Evolutionary conservation across 768 basidiomycete species (phyloP).

Genomic region (Russula vinacea): DNA sequence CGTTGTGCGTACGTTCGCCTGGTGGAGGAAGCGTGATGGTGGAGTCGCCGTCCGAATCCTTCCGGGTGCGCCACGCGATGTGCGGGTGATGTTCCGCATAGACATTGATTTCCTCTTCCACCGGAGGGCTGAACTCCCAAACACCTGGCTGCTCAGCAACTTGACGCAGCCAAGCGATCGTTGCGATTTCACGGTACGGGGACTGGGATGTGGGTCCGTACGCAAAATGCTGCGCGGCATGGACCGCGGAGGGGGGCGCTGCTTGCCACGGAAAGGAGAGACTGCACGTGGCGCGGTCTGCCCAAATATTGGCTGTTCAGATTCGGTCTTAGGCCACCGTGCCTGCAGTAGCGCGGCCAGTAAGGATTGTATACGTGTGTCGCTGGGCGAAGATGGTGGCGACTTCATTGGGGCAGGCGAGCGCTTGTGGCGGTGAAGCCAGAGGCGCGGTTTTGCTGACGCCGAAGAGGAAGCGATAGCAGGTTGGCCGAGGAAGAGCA

Average conservation of each 20-base stretch:
- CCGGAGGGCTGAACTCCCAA: conserved; percentile 21
- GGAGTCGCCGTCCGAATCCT: conserved; percentile 26
- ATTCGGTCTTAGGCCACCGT: conserved; percentile 29
- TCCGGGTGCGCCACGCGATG: conserved; percentile 16
- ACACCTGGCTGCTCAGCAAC: conserved; percentile 26
- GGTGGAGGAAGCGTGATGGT: conserved; percentile 33
- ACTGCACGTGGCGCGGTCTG: conserved; percentile 29
- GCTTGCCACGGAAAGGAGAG: conserved; percentile 27
- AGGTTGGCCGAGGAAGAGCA: conserved; percentile 26
- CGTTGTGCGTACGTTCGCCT: conserved; percentile 26
- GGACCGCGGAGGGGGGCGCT: conserved; percentile 25
- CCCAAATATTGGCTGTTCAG: conserved; percentile 30
- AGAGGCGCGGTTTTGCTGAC: conserved; percentile 41
- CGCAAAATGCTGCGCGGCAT: conserved; percentile 32
- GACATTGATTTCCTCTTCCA: conserved; percentile 14
- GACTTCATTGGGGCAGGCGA: conserved; percentile 31
- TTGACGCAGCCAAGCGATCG: conserved; percentile 30
- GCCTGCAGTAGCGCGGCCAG: conserved; percentile 29
- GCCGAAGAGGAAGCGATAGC: conserved; percentile 32
- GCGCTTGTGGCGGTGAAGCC: conserved; percentile 49
- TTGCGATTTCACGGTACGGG: conserved; percentile 19
- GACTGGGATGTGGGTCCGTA: conserved; percentile 20
- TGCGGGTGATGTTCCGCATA: conserved; percentile 7
- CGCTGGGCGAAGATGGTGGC: conserved; percentile 22
- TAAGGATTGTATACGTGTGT: conserved; percentile 26